A percentile compares a stretch with the other conserved stretches of the same genome.
Evolutionary conservation across 2,329 filamentous ascomycete species (phyloP).

Genomic region (Xylaria sp.): DNA sequence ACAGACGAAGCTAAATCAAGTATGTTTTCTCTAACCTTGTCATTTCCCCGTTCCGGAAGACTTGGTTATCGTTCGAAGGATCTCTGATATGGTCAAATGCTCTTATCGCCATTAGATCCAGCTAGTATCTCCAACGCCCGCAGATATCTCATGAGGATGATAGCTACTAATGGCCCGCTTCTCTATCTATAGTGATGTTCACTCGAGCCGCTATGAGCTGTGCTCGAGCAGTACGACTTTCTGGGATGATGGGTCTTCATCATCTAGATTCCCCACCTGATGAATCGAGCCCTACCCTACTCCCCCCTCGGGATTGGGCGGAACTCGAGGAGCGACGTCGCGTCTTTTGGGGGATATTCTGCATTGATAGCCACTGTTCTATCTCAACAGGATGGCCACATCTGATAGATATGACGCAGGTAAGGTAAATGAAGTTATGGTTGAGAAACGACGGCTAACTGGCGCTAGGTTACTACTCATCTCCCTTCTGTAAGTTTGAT

Average conservation of each 20-base stretch:
- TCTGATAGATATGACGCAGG: constrained; percentile 78
- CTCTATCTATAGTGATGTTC: constrained; percentile 68
- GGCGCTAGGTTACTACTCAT: constrained; percentile 73
- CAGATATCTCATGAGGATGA: background rate
- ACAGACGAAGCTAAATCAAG: constrained; percentile 83
- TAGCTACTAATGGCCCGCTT: background rate
- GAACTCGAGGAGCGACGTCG: constrained; percentile 84
- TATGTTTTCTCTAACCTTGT: constrained; percentile 11
- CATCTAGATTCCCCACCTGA: constrained; percentile 45
- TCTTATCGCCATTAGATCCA: background rate
- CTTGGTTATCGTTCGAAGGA: background rate
- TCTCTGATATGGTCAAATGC: background rate
- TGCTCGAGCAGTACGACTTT: constrained; percentile 74
- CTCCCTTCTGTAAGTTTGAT: constrained; percentile 64
- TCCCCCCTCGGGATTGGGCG: constrained; percentile 80
- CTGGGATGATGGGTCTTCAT: constrained; percentile 70
- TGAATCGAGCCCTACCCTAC: constrained; percentile 72
- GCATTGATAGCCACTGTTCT: constrained; percentile 83
- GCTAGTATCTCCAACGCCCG: background rate
- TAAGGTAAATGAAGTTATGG: constrained; percentile 43
- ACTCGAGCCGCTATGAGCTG: constrained; percentile 86
- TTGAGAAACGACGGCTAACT: constrained; percentile 26
- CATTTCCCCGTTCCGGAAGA: background rate
- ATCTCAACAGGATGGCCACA: constrained; percentile 93
- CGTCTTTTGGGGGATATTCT: constrained; percentile 87